Evolutionary conservation across 768 basidiomycete genomes (phyloP), one percentile per base, ranked within the genome.

Genomic region (Suillus ampliporus): DNA sequence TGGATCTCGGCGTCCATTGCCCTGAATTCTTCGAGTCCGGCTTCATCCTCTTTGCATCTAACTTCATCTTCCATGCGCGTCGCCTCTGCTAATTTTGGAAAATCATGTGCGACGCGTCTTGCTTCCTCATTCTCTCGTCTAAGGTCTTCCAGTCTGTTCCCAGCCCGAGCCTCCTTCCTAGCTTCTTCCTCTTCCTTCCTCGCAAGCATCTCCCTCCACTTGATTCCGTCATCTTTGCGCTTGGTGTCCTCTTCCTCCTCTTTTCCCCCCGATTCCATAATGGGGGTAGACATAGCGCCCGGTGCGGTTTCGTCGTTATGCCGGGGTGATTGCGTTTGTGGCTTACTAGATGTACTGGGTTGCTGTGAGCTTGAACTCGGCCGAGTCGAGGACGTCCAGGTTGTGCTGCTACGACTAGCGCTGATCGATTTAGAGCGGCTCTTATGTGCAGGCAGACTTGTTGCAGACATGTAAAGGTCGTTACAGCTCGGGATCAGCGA

Each of bases 361-460:
- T 70, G 9, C 17, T 73, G 74, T 2, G 66, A 65, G 17, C 63
- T 65, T 1, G 80, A 64, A 50, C 51, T 68, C 34, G 71, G 65
- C 35, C 76, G 72, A 13, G 74, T 64, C 1, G 76, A 72, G 61
- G 74, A 62, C 13, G 71, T 61, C 69, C 74, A 74, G 35, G 59
- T 37, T 15, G 74, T 21, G 60, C 63, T 72, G 31, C 67, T 54
- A 47, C 79, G 71, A 64, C 67, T 64, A 19, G 70, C 64, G 37
- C 66, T 68, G 41, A 71, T 66, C 23, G 74, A 72, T 31, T 65
- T 59, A n/a, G 74, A 67, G 60, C 72, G 75, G 56, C 62, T 67
- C 44, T 76, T 73, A 57, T 78, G 76, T 7, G 67, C 61, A 50
- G 66, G 74, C 31, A 77, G 56, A 50, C 67, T 77, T 58, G 70